Evolutionary conservation across 208 protist species (phyloP).

Genomic region (Phytomonas sp.): DNA sequence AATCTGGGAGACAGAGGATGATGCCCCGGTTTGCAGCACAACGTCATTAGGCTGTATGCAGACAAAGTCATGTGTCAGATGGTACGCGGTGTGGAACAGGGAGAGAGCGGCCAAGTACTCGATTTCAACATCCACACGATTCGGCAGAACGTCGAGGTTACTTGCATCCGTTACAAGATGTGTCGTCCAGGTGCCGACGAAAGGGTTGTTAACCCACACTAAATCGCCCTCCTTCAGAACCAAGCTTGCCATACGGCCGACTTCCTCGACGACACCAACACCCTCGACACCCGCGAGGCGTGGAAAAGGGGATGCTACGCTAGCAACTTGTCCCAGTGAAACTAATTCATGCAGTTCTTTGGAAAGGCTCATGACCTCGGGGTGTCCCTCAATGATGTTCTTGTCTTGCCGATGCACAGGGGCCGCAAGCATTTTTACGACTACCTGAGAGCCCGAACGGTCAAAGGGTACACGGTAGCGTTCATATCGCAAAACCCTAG

Average conservation of each 20-base stretch:
- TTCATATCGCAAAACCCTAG: conserved; percentile 78
- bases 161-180: conserved; percentile 82
- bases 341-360: conserved; percentile 7
- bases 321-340: not conserved
- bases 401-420: conserved; percentile 96
- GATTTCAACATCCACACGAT: conserved; percentile 85
- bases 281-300: conserved; percentile 91
- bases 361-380: conserved; percentile 13
- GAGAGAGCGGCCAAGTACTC: conserved; percentile 91
- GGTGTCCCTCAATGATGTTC: conserved; percentile 90
- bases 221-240: conserved; percentile 84
- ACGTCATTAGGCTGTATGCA: conserved; percentile 85
- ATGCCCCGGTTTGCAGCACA: conserved; percentile 79
- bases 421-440: conserved; percentile 93
- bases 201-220: conserved; percentile 90
- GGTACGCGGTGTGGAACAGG: conserved; percentile 94
- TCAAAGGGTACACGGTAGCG: conserved; percentile 81
- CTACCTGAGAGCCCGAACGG: conserved; percentile 70
- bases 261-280: conserved; percentile 92
- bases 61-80: conserved; percentile 94
- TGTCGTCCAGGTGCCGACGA: conserved; percentile 87
- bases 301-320: conserved; percentile 16
- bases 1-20: conserved; percentile 81
- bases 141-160: conserved; percentile 83
- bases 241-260: conserved; percentile 63